Conservation (phyloP, 192 early-diverging fungal species). For the Coemansia sp. region DNA sequence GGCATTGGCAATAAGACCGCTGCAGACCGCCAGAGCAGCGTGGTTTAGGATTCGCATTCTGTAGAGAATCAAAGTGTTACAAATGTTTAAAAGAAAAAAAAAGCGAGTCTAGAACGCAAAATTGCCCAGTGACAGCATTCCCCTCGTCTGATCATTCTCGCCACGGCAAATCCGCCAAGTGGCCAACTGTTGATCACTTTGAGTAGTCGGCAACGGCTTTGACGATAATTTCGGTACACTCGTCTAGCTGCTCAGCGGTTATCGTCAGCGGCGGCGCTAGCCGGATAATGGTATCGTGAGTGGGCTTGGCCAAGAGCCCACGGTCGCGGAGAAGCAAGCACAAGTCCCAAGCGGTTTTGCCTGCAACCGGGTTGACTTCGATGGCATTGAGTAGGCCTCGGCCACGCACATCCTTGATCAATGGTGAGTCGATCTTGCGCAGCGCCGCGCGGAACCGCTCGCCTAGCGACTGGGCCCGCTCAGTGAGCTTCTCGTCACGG, state of each 20-base stretch:
- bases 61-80: not conserved
- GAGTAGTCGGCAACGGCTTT: constrained; percentile 68
- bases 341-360: constrained; percentile 95
- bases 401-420: constrained; percentile 82
- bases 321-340: constrained; percentile 91
- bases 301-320: constrained; percentile 96
- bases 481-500: constrained; percentile 88
- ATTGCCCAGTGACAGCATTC: not conserved
- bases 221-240: constrained; percentile 79
- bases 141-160: not conserved
- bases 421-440: constrained; percentile 72
- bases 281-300: constrained; percentile 97
- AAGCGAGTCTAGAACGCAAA: not conserved
- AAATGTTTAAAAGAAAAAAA: not conserved
- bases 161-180: too few relatives aligned
- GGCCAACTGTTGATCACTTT: not conserved
- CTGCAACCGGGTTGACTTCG: constrained; percentile 84
- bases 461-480: constrained; percentile 77
- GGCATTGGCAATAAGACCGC: not conserved
- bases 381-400: constrained; percentile 95
- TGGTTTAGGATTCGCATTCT: constrained; percentile 12
- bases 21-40: constrained; percentile 11
- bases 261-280: constrained; percentile 95
- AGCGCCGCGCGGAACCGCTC: constrained; percentile 81
- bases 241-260: constrained; percentile 84